These are phyloP conservation scores for Penicillium dipodomyicola DNA, from an alignment of 495 filamentous ascomycete genomes.

Conservation along the genomic window DNA sequence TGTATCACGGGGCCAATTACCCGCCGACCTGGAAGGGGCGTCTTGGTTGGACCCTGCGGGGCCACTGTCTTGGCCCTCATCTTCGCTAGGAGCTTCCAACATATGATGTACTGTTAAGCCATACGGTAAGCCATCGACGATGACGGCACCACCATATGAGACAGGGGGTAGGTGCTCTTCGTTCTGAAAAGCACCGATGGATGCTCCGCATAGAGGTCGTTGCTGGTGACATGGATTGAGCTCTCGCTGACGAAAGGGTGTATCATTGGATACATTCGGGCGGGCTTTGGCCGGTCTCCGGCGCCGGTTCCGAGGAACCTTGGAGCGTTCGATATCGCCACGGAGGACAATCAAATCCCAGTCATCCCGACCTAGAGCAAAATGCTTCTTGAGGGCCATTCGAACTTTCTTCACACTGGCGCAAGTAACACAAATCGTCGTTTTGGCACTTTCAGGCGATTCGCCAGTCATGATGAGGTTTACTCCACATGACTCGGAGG, in stretches of 20 bases:
- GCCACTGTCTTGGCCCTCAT: slow-evolving; percentile 54
- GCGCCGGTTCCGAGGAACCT: slow-evolving; percentile 50
- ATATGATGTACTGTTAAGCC: slow-evolving; percentile 97
- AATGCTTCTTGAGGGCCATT: slow-evolving; percentile 67
- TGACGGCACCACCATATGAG: slow-evolving; percentile 81
- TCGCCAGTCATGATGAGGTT: slow-evolving; percentile 74
- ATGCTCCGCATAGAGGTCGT: slow-evolving; percentile 78
- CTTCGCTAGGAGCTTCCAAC: slow-evolving; percentile 76
- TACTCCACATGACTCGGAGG: slow-evolving; percentile 68
- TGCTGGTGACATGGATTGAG: slow-evolving; percentile 61
- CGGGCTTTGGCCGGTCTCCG: slow-evolving; percentile 41
- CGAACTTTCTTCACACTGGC: slow-evolving; percentile 68
- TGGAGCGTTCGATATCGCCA: slow-evolving; percentile 67
- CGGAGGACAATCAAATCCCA: slow-evolving; percentile 60
- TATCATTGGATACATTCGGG: slow-evolving; percentile 30
- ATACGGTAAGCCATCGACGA: slow-evolving; percentile 78
- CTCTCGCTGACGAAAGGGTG: slow-evolving; percentile 34
- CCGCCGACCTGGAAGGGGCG: slow-evolving; percentile 36
- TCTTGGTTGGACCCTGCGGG: slow-evolving; percentile 30
- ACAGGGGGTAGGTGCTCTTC: slow-evolving; percentile 83
- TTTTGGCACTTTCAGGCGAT: slow-evolving; percentile 59
- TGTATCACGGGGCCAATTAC: slow-evolving; percentile 31
- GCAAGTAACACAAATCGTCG: slow-evolving; percentile 75
- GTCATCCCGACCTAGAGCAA: slow-evolving; percentile 60
- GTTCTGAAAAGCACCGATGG: slow-evolving; percentile 85